A percentile compares a stretch with the other conserved stretches of the same genome.
Conservation (phyloP, 2,329 filamentous ascomycete genomes). For the Claviceps fusiformis region DNA sequence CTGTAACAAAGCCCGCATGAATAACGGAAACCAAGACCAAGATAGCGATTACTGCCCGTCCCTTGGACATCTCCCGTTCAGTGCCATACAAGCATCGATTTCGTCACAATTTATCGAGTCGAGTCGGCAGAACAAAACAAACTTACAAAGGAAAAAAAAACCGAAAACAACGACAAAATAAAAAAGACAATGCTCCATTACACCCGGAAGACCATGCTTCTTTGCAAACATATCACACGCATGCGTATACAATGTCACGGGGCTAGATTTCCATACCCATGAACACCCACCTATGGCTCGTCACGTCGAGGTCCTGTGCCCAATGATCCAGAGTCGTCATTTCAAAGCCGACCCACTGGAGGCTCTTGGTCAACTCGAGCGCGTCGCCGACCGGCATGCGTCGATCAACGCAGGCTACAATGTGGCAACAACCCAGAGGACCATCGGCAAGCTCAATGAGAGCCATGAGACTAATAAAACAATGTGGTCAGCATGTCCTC, state of each 20-base stretch:
- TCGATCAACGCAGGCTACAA: slow-evolving; percentile 73
- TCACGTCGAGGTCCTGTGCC: slow-evolving; percentile 48
- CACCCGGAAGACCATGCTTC: neutral
- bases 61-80: neutral
- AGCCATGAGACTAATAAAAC: slow-evolving; percentile 56
- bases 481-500: slow-evolving; percentile 2
- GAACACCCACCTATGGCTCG: slow-evolving; percentile 72
- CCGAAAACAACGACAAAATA: neutral
- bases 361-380: slow-evolving; percentile 60
- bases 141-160: neutral
- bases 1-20: neutral
- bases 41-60: neutral
- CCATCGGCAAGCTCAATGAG: slow-evolving; percentile 76
- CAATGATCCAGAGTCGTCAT: slow-evolving; percentile 69
- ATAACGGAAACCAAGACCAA: neutral
- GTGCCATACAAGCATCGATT: neutral
- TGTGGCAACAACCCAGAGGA: slow-evolving; percentile 60
- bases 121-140: neutral
- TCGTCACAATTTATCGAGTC: neutral
- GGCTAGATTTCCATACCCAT: slow-evolving; percentile 73
- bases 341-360: slow-evolving; percentile 90
- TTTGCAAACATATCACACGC: neutral
- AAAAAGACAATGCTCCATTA: neutral
- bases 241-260: neutral
- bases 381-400: slow-evolving; percentile 46